phyloP scores from a whole-genome alignment of 768 basidiomycete genomes.

The Dendrothele bispora region DNA sequence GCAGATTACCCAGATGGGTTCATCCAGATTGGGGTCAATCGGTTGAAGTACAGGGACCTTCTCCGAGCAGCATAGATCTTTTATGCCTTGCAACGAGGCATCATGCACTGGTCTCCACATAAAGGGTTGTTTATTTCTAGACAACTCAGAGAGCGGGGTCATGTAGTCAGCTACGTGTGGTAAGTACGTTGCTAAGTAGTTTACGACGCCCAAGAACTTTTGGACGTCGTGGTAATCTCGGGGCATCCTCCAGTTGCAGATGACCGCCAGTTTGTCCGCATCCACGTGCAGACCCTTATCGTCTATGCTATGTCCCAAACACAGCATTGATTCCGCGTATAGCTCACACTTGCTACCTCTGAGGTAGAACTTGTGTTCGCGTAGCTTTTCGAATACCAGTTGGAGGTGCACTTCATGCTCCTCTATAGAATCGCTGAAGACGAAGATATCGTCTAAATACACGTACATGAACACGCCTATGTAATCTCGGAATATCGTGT shows the following conservation, averaged over 20 bases:
- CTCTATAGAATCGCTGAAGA: conserved; percentile 25
- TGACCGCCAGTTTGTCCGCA: conserved; percentile 22
- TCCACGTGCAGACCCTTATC: conserved; percentile 28
- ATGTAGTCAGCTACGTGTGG: conserved; percentile 23
- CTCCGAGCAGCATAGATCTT: background rate
- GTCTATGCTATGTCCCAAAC: conserved; percentile 31
- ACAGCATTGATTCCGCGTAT: conserved; percentile 20
- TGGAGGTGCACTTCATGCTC: conserved; percentile 28
- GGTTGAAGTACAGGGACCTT: conserved; percentile 12
- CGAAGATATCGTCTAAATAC: conserved; percentile 35
- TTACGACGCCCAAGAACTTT: conserved; percentile 27
- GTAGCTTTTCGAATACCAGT: conserved; percentile 22
- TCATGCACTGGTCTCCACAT: conserved; percentile 20
- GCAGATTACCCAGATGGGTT: conserved; percentile 15
- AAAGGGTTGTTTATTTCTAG: conserved; percentile 16
- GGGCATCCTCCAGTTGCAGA: conserved; percentile 3
- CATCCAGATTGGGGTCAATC: conserved; percentile 4
- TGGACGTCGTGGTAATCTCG: conserved; percentile 18
- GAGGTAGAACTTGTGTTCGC: conserved; percentile 21
- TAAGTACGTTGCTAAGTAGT: conserved; percentile 28
- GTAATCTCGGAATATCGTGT: conserved; percentile 21
- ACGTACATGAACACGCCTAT: conserved; percentile 29
- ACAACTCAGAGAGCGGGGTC: conserved; percentile 18
- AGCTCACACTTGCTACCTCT: conserved; percentile 23
- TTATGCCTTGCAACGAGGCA: conserved; percentile 1